Percentiles rank a stretch among this genome's conserved stretches.
phyloP scores from a whole-genome alignment of 345 rosid genomes.

The Ceriops tagal region DNA sequence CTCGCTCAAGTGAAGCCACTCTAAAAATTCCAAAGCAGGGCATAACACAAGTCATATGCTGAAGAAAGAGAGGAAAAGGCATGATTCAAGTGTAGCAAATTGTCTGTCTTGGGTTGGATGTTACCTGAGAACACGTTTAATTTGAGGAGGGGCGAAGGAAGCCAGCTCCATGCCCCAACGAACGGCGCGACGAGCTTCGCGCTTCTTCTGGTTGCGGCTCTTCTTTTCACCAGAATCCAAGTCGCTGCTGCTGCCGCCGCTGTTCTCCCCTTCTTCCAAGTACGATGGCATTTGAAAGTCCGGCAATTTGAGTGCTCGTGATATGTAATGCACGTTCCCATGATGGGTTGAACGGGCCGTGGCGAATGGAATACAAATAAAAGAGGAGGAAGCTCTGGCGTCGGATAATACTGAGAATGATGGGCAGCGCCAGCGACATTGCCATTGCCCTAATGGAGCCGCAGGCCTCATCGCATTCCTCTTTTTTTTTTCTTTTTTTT shows the following conservation, averaged over 20 bases:
- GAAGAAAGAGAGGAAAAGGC: too few species aligned
- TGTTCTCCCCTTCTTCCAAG: slow-evolving; percentile 21
- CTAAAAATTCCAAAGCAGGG: slow-evolving; percentile 28
- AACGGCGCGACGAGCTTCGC: slow-evolving; percentile 85
- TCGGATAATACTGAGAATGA: slow-evolving; percentile 17
- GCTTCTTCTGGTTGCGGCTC: slow-evolving; percentile 84
- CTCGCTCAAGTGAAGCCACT: slow-evolving; percentile 59
- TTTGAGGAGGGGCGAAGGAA: slow-evolving; percentile 62
- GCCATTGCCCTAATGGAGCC: too few species aligned
- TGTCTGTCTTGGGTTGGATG: too few species aligned
- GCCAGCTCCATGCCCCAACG: slow-evolving; percentile 80
- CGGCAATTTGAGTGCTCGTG: slow-evolving; percentile 33
- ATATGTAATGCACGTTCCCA: slow-evolving; percentile 26
- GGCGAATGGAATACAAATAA: slow-evolving; percentile 18
- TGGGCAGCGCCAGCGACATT: background rate
- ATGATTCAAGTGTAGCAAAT: too few species aligned
- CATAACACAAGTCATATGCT: background rate
- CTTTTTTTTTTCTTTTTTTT: too few species aligned
- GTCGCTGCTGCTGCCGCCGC: slow-evolving; percentile 19
- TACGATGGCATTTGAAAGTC: slow-evolving; percentile 28
- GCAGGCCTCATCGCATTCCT: too few species aligned
- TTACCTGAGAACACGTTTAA: slow-evolving; percentile 65
- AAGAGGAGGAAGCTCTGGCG: background rate
- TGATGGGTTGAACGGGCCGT: slow-evolving; percentile 25
- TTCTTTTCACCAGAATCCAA: slow-evolving; percentile 46